These are phyloP conservation scores for Phytophthora multivora DNA, from an alignment of 352 stramenopile species.

Conservation along the genomic window DNA sequence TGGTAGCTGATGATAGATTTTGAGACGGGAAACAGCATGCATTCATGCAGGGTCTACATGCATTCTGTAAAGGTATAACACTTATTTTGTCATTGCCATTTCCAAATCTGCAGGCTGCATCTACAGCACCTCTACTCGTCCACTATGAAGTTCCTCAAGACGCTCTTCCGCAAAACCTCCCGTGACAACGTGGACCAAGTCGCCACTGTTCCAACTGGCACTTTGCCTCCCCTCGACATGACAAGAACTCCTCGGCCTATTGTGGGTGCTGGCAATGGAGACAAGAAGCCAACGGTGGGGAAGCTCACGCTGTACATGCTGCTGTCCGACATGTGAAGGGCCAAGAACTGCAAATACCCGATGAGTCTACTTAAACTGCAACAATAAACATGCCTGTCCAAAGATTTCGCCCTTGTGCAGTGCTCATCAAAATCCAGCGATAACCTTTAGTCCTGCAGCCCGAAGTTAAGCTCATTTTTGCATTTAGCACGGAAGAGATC, in stretches of 20 bases:
- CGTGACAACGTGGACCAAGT: neutral
- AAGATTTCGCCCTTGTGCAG: neutral
- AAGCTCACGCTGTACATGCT: slow-evolving; percentile 25
- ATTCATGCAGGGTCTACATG: slow-evolving; percentile 23
- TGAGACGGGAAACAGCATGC: slow-evolving; percentile 4
- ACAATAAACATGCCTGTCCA: neutral
- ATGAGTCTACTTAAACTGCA: neutral
- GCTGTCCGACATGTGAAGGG: slow-evolving; percentile 24
- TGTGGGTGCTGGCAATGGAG: slow-evolving; percentile 4
- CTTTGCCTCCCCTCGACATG: slow-evolving; percentile 19
- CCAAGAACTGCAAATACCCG: neutral
- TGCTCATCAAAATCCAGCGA: neutral
- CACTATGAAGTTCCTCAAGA: slow-evolving; percentile 29
- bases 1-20: slow-evolving; percentile 3
- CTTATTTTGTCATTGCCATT: slow-evolving; percentile 7
- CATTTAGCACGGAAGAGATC: neutral
- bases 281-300: slow-evolving; percentile 14
- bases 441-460: too few species aligned
- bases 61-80: slow-evolving; percentile 15
- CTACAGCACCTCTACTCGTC: neutral
- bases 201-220: neutral
- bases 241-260: slow-evolving; percentile 7
- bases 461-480: neutral
- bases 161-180: slow-evolving; percentile 15
- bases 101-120: slow-evolving; percentile 3